Evolutionary conservation across 305 asterid species (phyloP).

Genomic region (Fraxinus albicans): DNA sequence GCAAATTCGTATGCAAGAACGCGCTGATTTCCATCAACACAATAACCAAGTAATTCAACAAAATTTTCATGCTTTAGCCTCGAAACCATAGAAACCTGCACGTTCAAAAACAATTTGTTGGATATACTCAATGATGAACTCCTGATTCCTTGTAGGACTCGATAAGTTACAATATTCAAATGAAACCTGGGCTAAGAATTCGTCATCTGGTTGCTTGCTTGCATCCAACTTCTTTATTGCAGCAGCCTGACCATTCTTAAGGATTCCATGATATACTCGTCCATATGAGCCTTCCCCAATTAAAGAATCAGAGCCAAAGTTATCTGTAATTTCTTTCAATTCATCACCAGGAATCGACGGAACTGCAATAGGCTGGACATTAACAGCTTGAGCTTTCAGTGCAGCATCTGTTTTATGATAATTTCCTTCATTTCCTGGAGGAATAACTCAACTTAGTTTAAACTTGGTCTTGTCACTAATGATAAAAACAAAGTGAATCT

Average conservation of each 20-base stretch:
- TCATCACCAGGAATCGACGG: conserved; percentile 41
- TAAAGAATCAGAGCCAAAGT: conserved; percentile 33
- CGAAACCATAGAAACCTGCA: conserved; percentile 43
- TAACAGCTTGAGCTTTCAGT: conserved; percentile 11
- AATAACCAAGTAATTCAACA: conserved; percentile 41
- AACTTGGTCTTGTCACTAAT: conserved; percentile 1
- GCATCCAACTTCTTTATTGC: conserved; percentile 54
- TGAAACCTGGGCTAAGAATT: conserved; percentile 44
- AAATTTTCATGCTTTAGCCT: conserved; percentile 38
- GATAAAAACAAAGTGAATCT: background rate
- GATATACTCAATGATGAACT: background rate
- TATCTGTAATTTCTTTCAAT: conserved; percentile 40
- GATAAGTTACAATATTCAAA: background rate
- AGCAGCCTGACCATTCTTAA: conserved; percentile 37
- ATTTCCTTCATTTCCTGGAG: conserved; percentile 52
- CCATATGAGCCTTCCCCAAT: conserved; percentile 55
- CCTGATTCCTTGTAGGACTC: background rate
- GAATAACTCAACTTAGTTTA: conserved; percentile 15
- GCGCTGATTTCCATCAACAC: conserved; percentile 39
- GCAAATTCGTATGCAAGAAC: conserved; percentile 40
- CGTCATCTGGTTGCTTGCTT: conserved; percentile 45
- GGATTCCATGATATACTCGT: conserved; percentile 41
- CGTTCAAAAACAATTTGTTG: background rate
- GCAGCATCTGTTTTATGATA: conserved; percentile 49
- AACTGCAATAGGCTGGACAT: conserved; percentile 32